Percentiles rank a stretch among this genome's conserved stretches.
phyloP scores from a whole-genome alignment of 1,284 basidiomycete species.

The Paramarasmius palmivorus region DNA sequence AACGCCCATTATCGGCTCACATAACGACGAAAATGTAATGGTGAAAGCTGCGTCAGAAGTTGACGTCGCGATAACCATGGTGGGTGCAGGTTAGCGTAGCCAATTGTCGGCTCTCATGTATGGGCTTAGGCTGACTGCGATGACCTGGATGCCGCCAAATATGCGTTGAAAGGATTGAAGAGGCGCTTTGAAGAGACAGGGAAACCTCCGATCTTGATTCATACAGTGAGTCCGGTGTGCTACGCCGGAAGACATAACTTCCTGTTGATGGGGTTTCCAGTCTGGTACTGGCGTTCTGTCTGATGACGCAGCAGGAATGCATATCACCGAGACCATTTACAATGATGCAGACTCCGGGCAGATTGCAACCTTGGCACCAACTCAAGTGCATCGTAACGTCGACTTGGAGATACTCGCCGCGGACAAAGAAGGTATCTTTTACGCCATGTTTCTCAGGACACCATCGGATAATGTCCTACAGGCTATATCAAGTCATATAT shows the following conservation, averaged over 20 bases:
- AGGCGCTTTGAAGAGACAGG: constrained; percentile 41
- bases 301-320: constrained; percentile 35
- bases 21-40: constrained; percentile 32
- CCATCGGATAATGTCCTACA: constrained; percentile 12
- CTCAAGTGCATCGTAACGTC: constrained; percentile 24
- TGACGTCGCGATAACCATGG: constrained; percentile 33
- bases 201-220: constrained; percentile 44
- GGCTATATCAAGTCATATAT: constrained; percentile 46
- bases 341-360: constrained; percentile 35
- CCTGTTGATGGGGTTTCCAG: too few relatives aligned
- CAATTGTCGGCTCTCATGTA: neutral
- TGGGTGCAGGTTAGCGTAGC: constrained; percentile 9
- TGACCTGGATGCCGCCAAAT: constrained; percentile 35
- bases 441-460: neutral
- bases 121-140: constrained; percentile 41
- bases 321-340: constrained; percentile 30
- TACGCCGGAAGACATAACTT: too few relatives aligned
- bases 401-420: constrained; percentile 35
- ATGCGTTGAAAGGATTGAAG: constrained; percentile 44
- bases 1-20: constrained; percentile 35
- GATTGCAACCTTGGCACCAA: constrained; percentile 34
- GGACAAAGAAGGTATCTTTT: constrained; percentile 31
- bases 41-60: constrained; percentile 27
- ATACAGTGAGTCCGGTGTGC: constrained; percentile 48
- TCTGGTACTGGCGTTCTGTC: constrained; percentile 26